These are phyloP conservation scores for Rhazya stricta DNA, from an alignment of 257 asterid species.

Conservation along the genomic window DNA sequence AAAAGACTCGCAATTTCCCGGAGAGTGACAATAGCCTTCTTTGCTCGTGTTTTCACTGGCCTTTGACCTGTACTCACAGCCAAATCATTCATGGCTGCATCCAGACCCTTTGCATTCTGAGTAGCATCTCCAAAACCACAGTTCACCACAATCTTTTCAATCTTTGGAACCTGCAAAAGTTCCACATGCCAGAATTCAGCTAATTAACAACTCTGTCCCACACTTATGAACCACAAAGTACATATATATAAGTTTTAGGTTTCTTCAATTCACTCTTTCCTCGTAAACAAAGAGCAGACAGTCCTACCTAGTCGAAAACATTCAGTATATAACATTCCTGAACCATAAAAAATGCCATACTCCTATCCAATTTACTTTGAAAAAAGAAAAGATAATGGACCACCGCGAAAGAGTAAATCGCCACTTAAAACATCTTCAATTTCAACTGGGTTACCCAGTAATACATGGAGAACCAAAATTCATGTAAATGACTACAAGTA, in stretches of 20 bases:
- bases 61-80: conserved; percentile 92
- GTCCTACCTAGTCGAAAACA: not conserved
- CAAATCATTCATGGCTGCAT: conserved; percentile 86
- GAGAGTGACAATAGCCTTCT: conserved; percentile 90
- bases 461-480: not conserved
- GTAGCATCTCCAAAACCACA: conserved; percentile 99
- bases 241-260: not conserved
- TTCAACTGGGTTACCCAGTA: not conserved
- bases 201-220: not conserved
- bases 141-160: conserved; percentile 84
- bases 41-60: conserved; percentile 90
- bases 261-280: not conserved
- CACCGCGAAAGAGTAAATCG: no score
- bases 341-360: conserved; percentile 3
- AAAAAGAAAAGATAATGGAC: not conserved
- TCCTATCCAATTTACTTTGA: not conserved
- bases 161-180: conserved; percentile 70
- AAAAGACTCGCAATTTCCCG: conserved; percentile 61
- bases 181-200: not conserved
- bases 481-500: not conserved
- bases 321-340: not conserved
- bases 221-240: not conserved
- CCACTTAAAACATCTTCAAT: not conserved
- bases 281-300: not conserved
- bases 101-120: conserved; percentile 97